Conservation (phyloP, 805 yeast genomes). For the Nakazawaea populi region DNA sequence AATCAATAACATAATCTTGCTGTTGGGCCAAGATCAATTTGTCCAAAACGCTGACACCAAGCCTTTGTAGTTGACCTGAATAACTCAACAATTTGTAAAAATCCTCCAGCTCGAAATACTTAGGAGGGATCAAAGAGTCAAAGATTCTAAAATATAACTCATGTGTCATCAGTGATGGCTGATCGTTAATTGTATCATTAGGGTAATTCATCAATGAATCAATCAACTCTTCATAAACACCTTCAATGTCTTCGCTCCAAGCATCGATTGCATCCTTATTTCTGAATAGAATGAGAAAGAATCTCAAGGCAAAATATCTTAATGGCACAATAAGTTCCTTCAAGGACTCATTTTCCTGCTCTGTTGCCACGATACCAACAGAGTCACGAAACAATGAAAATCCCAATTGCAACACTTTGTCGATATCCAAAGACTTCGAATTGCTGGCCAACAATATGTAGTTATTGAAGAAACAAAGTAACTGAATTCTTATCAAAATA, state of each 20-base stretch:
- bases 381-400: constrained; percentile 26
- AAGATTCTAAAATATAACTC: constrained; percentile 29
- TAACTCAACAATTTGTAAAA: constrained; percentile 29
- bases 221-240: constrained; percentile 35
- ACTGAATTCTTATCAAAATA: constrained; percentile 39
- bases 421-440: constrained; percentile 14
- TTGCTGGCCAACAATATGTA: constrained; percentile 16
- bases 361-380: constrained; percentile 19
- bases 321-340: neutral
- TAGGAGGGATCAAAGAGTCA: constrained; percentile 21
- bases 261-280: constrained; percentile 22
- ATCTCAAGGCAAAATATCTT: constrained; percentile 6
- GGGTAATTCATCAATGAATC: constrained; percentile 28
- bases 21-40: constrained; percentile 39
- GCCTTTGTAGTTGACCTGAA: constrained; percentile 30
- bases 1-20: constrained; percentile 57
- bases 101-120: constrained; percentile 24
- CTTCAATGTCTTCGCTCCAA: constrained; percentile 29
- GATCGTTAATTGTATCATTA: constrained; percentile 12
- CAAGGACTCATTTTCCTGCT: neutral
- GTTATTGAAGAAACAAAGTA: constrained; percentile 35
- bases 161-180: constrained; percentile 28
- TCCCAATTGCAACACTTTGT: constrained; percentile 24
- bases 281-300: constrained; percentile 2
- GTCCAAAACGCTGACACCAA: constrained; percentile 33